Base-by-base conservation (phyloP, 495 filamentous ascomycete species). In the Penicillium ucsense region DNA sequence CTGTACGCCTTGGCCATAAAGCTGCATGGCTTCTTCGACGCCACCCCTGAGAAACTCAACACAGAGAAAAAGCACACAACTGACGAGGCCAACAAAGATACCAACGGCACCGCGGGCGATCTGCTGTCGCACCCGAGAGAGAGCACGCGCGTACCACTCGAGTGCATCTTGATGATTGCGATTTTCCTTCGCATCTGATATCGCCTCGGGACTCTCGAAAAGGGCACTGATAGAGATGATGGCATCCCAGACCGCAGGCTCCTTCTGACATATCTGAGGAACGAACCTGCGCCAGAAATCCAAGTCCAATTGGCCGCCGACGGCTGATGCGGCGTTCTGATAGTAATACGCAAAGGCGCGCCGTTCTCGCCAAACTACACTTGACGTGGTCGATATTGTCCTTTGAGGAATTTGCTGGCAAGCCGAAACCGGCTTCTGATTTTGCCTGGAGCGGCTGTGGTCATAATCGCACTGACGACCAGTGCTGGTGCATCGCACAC, bases 171-270 rank as follows among this genome's bases (percentile, higher is more conserved):
- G 60, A 42, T 76, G 76, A 36, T 72, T 70, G 31, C 61, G 63
- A 46, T 46, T 52, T 2, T 74, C 62, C 20, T 59, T 28, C 11
- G 57, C 60, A 41, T 58, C 41, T 1, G 58, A 35, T 6, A 39
- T 55, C 12, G 54, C 52, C 10, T 63, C 54, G 31, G 57, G 57
- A 36, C 46, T 58, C 39, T 69, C 77, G 49, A 79, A 78, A 10
- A 82, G 59, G 6, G 74, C 69, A 58, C 76, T 76, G 30, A 83
- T 70, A 7, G 67, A 54, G 40, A 65, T 69, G 43, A 82, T 73
- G 31, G 79, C 79, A 54, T 82, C 78, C 59, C 77, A 77, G 2
- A 82, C 71, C 0, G 78, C 77, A 0, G 79, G 76, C 49, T 81
- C 78, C 39, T 60, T 61, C 34, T 71, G 76, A 48, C 75, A 76